phyloP scores from a whole-genome alignment of 2,329 filamentous ascomycete genomes.

The Xenoacremonium recifei region DNA sequence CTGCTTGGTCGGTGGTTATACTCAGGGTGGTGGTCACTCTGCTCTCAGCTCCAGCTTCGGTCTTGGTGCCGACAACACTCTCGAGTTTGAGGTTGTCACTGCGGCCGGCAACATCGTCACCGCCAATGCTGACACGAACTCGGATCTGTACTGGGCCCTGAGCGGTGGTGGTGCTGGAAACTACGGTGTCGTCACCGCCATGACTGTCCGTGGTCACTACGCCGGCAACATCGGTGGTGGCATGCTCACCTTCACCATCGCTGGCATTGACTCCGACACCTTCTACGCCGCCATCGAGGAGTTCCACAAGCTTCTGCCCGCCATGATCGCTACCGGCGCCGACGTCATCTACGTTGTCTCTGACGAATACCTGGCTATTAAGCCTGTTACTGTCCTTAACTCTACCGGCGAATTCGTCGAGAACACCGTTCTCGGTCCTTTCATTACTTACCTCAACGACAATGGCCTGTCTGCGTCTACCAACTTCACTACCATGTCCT shows the following conservation, averaged over 20 bases:
- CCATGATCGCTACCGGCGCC: conserved; percentile 46
- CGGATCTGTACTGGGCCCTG: conserved; percentile 64
- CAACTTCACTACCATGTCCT: conserved; percentile 27
- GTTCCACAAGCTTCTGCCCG: conserved; percentile 29
- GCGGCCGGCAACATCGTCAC: conserved; percentile 46
- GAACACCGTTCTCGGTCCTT: conserved; percentile 39
- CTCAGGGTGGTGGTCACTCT: conserved; percentile 55
- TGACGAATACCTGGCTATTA: conserved; percentile 35
- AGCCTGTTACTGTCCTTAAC: conserved; percentile 44
- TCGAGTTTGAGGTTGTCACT: conserved; percentile 57
- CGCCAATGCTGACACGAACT: conserved; percentile 45
- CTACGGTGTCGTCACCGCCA: conserved; percentile 55
- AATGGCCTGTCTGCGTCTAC: conserved; percentile 26
- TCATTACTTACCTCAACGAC: conserved; percentile 28
- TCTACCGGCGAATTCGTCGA: conserved; percentile 37
- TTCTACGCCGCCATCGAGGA: conserved; percentile 17
- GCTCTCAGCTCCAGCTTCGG: conserved; percentile 54
- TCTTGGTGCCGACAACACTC: conserved; percentile 57
- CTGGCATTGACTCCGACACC: conserved; percentile 8
- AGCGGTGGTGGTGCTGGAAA: conserved; percentile 59
- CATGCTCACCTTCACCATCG: conserved; percentile 18
- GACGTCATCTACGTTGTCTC: conserved; percentile 40
- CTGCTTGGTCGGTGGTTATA: conserved; percentile 59
- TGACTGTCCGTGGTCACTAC: conserved; percentile 52
- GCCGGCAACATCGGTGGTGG: conserved; percentile 34